phyloP scores from a whole-genome alignment of 192 early-diverging fungal species.

The Cladochytrium replicatum region DNA sequence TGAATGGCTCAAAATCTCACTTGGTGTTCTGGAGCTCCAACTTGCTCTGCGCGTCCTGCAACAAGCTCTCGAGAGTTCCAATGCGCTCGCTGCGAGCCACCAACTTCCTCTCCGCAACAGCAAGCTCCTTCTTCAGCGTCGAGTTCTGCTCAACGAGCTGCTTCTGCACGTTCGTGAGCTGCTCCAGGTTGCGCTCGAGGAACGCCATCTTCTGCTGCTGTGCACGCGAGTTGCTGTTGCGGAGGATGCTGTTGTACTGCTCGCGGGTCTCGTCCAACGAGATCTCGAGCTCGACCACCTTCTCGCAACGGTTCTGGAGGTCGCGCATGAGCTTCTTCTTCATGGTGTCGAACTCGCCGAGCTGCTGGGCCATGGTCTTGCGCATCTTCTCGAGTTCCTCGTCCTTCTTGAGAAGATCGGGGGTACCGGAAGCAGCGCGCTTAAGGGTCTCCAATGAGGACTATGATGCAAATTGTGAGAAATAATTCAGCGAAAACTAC shows the following conservation, averaged over 20 bases:
- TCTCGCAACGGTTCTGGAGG: constrained; percentile 94
- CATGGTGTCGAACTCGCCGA: constrained; percentile 94
- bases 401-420: constrained; percentile 50
- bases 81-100: constrained; percentile 89
- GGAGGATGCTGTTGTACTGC: constrained; percentile 79
- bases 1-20: no score
- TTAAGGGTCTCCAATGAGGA: no score
- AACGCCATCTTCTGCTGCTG: constrained; percentile 98
- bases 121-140: constrained; percentile 87
- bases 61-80: constrained; percentile 69
- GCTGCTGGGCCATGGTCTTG: constrained; percentile 67
- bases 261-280: constrained; percentile 92
- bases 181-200: constrained; percentile 93
- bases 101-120: constrained; percentile 85
- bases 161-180: constrained; percentile 92
- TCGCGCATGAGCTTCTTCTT: constrained; percentile 98
- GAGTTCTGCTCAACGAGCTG: constrained; percentile 94
- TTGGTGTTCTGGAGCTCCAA: constrained; percentile 53
- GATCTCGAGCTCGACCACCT: constrained; percentile 94
- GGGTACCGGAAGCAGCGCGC: constrained; percentile 11
- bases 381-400: constrained; percentile 71
- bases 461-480: no score
- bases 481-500: no score
- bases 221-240: constrained; percentile 69
- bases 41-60: constrained; percentile 80